Evolutionary conservation across 345 rosid genomes (phyloP), one percentile per base, ranked within the genome.

Genomic region (Cochlearia excelsa): DNA sequence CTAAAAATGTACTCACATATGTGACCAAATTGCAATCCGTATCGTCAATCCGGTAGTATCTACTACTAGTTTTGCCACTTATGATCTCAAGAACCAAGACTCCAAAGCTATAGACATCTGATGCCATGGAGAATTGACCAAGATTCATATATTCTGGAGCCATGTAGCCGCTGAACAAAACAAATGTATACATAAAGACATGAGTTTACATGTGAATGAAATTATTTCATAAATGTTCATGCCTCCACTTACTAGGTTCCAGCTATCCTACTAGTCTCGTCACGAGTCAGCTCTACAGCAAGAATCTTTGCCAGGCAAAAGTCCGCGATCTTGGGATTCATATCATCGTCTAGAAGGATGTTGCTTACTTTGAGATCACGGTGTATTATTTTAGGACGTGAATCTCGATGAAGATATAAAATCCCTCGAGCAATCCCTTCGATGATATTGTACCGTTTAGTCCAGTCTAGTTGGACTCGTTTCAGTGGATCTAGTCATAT

Each of bases 91-190:
- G 66, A 50, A 62, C 33, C 57, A 62, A 41, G 2, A 62, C 33
- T 23, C 49, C 66, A 2, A 51, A 62, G 41, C 66, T 62, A 30
- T 62, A 61, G 2, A 50, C 57, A 40, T 61, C 66, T 2, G 72
- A 61, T 51, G 69, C 51, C 11, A 62, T 49, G 0, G 71, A 77
- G 34, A 66, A 58, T 0, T 54, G 61, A 1, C 73, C 80, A 2
- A n/a, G 57, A 71, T 61, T 56, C 9, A 48, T 50, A 57, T 77
- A 76, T 33, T 76, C 77, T 0, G 75, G 77, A 65, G 77, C 29
- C 77, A 73, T 77, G 50, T 62, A 61, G 4, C 57, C 57, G 7
- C 66, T 57, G n/a, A 1, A 33, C 0, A 45, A 31, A 5, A 44
- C 9, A 33, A 0, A 10, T 16, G 23, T 16, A 16, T 16, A 16